phyloP scores from a whole-genome alignment of 108 stramenopile species.

The Nannochloropsis gaditana region DNA sequence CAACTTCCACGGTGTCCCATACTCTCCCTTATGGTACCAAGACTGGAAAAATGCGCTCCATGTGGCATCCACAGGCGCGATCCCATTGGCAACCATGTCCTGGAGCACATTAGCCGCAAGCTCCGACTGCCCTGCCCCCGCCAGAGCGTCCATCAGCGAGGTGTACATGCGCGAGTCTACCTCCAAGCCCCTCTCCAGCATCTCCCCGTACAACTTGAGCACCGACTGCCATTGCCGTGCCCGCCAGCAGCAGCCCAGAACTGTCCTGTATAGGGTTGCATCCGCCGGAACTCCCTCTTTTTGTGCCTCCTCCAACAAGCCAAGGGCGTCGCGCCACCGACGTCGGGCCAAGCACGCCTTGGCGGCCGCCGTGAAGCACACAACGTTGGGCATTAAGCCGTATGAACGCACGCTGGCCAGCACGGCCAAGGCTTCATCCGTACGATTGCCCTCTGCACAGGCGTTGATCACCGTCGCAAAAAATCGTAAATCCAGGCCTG shows the following conservation, averaged over 20 bases:
- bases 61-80: not conserved
- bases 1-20: not conserved
- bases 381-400: not conserved
- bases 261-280: not conserved
- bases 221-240: not conserved
- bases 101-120: not conserved
- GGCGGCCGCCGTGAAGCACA: not conserved
- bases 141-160: not conserved
- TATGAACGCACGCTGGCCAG: constrained; percentile 13
- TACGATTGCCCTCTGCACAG: not conserved
- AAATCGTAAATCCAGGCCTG: not conserved
- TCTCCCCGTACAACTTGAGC: not conserved
- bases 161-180: not conserved
- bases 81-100: not conserved
- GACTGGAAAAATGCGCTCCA: constrained; percentile 3
- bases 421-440: constrained; percentile 1
- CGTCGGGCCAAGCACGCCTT: not conserved
- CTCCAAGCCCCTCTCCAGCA: constrained; percentile 6
- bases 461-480: not conserved
- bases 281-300: not conserved
- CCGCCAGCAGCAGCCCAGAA: not conserved
- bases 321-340: not conserved
- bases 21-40: not conserved
- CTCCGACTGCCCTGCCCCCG: not conserved
- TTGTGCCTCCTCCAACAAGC: not conserved